Evolutionary conservation across 1,139 yeast species (phyloP), one percentile per base, ranked within the genome.

Genomic region (Candida sp.): DNA sequence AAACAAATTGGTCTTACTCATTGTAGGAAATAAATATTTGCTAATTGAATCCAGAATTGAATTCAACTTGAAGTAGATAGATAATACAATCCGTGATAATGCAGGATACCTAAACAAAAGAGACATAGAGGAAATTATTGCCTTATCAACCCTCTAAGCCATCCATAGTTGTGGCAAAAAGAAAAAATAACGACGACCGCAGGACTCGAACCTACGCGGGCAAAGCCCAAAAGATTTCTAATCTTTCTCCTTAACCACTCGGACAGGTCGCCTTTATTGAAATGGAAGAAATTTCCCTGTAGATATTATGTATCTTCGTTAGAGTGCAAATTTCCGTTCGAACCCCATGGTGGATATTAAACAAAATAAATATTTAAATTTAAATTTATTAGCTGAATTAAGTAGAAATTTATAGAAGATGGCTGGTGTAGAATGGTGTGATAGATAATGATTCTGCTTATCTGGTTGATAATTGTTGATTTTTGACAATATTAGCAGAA

Each of bases 171-270:
- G 29, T 25, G 29, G 29, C 29, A 25, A 25, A 9, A 30, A 30
- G 49, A 55, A 60, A 64, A 63, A 54, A 58, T 54, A 55, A 50
- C 77, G 79, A 73, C 77, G 71, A 68, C 77, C 70, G 77, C 79
- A 73, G 77, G 79, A 72, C 63, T 73, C 79, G 78, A 73, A 73
- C 79, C 77, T 72, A 77, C 77, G 78, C 77, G 77, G 77, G 77
- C 79, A 67, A 56, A 71, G 77, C 77, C 78, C 79, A 73, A 73
- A 70, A 73, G 78, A 72, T 72, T 72, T 73, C 77, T 66, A 73
- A 72, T 73, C 79, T 73, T 70, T 73, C 78, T 71, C 78, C 77
- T 73, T 73, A 73, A 73, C 77, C 78, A 66, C 77, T 73, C 78
- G 77, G 77, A 71, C 78, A 73, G 70, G 76, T 68, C 70, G 77